These are phyloP conservation scores for Colletotrichum karsti DNA, from an alignment of 2,329 filamentous ascomycete genomes.

Conservation along the genomic window DNA sequence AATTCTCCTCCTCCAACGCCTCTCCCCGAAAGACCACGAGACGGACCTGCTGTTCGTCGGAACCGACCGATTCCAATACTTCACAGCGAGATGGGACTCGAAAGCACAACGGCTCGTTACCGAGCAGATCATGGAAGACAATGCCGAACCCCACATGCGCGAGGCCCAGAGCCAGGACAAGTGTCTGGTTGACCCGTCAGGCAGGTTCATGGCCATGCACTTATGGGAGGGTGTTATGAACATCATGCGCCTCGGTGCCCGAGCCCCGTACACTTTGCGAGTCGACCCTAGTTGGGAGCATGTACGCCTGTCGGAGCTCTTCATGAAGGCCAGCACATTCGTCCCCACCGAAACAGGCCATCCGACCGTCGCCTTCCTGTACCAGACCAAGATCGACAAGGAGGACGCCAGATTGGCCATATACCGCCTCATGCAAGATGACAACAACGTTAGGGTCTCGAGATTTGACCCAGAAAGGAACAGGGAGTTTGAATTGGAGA, in stretches of 20 bases:
- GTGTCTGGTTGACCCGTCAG: slow-evolving; percentile 84
- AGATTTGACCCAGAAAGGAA: slow-evolving; percentile 64
- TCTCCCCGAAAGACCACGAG: slow-evolving; percentile 76
- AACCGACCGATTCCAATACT: slow-evolving; percentile 90
- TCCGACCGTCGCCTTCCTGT: slow-evolving; percentile 66
- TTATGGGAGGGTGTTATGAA: slow-evolving; percentile 69
- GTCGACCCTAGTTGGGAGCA: slow-evolving; percentile 59
- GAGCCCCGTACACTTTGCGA: slow-evolving; percentile 53
- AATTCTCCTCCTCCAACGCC: slow-evolving; percentile 83
- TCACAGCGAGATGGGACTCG: slow-evolving; percentile 85
- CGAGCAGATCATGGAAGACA: slow-evolving; percentile 59
- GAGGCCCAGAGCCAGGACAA: slow-evolving; percentile 86
- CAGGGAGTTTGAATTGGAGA: slow-evolving; percentile 61
- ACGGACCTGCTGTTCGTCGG: slow-evolving; percentile 92
- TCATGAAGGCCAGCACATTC: slow-evolving; percentile 66
- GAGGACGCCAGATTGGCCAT: slow-evolving; percentile 65
- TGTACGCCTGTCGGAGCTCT: slow-evolving; percentile 66
- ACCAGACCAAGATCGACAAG: slow-evolving; percentile 60
- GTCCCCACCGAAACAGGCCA: slow-evolving; percentile 66
- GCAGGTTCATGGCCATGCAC: slow-evolving; percentile 65
- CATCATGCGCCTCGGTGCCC: slow-evolving; percentile 58
- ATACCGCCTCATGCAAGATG: slow-evolving; percentile 67
- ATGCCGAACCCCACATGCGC: slow-evolving; percentile 69
- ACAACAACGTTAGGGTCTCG: slow-evolving; percentile 62
- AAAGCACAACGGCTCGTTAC: slow-evolving; percentile 60